phyloP scores from a whole-genome alignment of 768 basidiomycete species.

The Termitomyces sp. region DNA sequence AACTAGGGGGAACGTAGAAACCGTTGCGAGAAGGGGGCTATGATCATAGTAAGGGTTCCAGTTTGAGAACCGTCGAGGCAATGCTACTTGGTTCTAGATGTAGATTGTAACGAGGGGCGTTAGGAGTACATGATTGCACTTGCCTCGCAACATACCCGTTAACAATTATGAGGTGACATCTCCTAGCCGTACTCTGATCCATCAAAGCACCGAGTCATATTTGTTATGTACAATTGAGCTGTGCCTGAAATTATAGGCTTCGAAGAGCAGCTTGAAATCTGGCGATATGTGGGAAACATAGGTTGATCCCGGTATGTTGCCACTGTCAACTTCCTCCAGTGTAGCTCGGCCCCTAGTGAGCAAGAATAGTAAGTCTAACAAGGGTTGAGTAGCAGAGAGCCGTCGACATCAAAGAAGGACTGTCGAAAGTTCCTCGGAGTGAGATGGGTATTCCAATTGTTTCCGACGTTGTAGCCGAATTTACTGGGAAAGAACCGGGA shows the following conservation, averaged over 20 bases:
- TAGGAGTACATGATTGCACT: background rate
- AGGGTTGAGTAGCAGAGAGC: no score
- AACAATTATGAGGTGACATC: background rate
- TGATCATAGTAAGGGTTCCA: no score
- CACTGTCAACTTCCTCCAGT: no score
- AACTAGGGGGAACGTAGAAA: no score
- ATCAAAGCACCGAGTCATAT: background rate
- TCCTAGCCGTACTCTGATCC: no score
- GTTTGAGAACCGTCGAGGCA: background rate
- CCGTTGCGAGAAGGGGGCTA: no score
- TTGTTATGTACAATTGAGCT: background rate
- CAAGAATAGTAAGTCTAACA: no score
- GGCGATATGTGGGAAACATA: background rate
- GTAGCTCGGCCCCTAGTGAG: no score
- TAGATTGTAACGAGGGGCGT: background rate
- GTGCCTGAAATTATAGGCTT: background rate
- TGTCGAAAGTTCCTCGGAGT: no score
- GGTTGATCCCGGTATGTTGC: background rate
- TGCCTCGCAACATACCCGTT: background rate
- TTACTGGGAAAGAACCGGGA: no score
- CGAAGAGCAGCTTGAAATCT: background rate
- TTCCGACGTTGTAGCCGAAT: background rate
- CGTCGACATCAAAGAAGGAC: no score
- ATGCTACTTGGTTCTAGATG: background rate
- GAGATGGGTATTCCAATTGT: background rate